Percentiles rank a stretch among this genome's conserved stretches.
Evolutionary conservation across 495 filamentous ascomycete genomes (phyloP).

Genomic region (Xylaria longipes): DNA sequence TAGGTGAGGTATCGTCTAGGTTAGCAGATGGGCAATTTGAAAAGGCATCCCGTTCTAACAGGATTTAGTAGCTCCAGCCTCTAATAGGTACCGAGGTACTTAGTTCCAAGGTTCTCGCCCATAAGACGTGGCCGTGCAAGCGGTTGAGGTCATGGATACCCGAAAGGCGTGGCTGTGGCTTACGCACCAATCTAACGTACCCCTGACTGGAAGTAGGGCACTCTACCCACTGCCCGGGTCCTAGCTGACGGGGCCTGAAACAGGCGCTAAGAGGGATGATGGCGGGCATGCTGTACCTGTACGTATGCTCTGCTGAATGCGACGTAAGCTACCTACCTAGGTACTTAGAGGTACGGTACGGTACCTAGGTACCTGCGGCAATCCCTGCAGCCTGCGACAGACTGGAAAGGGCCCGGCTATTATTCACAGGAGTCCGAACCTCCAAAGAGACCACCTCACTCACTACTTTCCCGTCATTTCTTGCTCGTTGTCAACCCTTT

Average conservation of each 20-base stretch:
- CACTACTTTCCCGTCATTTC: neutral
- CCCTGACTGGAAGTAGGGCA: neutral
- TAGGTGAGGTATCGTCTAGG: neutral
- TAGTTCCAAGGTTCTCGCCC: neutral
- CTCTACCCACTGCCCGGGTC: neutral
- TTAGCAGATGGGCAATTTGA: neutral
- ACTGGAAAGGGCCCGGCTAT: constrained; percentile 14
- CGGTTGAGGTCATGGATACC: neutral
- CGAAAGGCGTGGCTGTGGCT: neutral
- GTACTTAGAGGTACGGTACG: too few species aligned
- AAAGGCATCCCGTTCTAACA: neutral
- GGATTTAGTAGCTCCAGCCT: neutral
- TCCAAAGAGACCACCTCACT: constrained; percentile 26
- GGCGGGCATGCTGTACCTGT: neutral
- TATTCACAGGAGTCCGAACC: constrained; percentile 12
- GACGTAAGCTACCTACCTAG: too few species aligned
- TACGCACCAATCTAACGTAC: neutral
- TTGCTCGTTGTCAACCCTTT: neutral
- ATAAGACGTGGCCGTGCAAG: constrained; percentile 6
- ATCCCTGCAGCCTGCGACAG: neutral
- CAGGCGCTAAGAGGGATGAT: neutral
- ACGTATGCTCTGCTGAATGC: constrained; percentile 1
- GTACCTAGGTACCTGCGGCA: neutral
- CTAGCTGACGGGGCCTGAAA: neutral
- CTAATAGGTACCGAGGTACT: neutral